Conservation (phyloP, 2,329 filamentous ascomycete species). For the Dendryphion nanum region DNA sequence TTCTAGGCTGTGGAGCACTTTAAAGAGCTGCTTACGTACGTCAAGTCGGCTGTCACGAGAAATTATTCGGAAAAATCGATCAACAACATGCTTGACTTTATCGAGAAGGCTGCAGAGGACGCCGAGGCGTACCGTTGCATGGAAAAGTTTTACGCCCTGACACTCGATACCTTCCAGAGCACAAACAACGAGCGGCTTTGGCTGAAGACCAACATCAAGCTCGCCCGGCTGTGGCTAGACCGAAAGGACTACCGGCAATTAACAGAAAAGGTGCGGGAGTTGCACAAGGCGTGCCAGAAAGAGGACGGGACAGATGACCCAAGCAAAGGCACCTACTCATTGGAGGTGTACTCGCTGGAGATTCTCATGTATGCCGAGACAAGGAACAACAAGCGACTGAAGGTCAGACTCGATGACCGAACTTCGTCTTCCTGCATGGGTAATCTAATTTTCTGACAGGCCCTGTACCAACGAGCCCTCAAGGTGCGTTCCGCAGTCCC, state of each 20-base stretch:
- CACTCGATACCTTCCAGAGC: constrained; percentile 89
- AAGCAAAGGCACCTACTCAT: constrained; percentile 91
- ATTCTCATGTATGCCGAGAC: constrained; percentile 99
- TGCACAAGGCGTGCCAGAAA: constrained; percentile 84
- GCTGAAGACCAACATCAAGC: constrained; percentile 98
- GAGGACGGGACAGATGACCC: constrained; percentile 87
- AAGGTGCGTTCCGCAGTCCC: constrained; percentile 95
- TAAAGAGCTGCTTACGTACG: constrained; percentile 91
- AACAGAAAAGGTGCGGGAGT: constrained; percentile 78
- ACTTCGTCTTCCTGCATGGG: constrained; percentile 20
- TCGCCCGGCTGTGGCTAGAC: constrained; percentile 86
- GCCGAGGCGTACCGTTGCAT: constrained; percentile 75
- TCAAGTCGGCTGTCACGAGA: constrained; percentile 92
- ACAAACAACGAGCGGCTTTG: constrained; percentile 97
- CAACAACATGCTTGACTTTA: constrained; percentile 98
- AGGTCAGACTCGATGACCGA: constrained; percentile 48
- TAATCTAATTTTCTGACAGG: constrained; percentile 40
- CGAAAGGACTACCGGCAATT: constrained; percentile 82
- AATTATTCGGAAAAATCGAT: constrained; percentile 99
- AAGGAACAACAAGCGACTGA: constrained; percentile 95
- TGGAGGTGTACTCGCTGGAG: constrained; percentile 94
- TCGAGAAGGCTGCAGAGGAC: constrained; percentile 81
- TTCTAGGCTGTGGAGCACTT: constrained; percentile 84
- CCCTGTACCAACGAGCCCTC: constrained; percentile 85
- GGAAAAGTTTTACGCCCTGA: constrained; percentile 93